Evolutionary conservation across 2,329 filamentous ascomycete species (phyloP).

Genomic region (Cordyceps militaris): DNA sequence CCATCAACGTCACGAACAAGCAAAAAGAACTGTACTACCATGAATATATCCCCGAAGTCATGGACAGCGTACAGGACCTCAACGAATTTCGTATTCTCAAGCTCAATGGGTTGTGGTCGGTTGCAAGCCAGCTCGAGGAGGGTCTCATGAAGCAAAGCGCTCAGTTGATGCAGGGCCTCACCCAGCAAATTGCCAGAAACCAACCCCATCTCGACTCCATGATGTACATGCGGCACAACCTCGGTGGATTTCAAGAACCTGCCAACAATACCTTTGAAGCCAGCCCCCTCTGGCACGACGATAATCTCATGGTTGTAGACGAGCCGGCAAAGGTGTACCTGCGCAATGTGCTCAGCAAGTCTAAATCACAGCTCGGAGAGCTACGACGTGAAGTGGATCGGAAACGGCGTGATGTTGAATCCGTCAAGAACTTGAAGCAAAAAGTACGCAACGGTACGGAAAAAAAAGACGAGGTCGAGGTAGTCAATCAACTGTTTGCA

Average conservation of each 20-base stretch:
- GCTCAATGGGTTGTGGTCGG: conserved; percentile 78
- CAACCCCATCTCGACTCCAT: conserved; percentile 85
- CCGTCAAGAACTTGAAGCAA: conserved; percentile 64
- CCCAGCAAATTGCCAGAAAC: conserved; percentile 79
- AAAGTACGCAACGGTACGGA: conserved; percentile 76
- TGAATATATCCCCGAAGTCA: conserved; percentile 87
- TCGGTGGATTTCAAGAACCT: conserved; percentile 74
- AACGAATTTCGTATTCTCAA: conserved; percentile 81
- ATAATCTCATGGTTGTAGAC: conserved; percentile 77
- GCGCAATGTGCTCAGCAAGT: conserved; percentile 85
- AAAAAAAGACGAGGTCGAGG: conserved; percentile 79
- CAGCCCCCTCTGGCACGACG: conserved; percentile 95
- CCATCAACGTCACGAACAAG: conserved; percentile 95
- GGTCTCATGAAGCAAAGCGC: conserved; percentile 68
- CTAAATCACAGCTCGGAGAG: conserved; percentile 75
- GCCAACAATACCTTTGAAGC: conserved; percentile 81
- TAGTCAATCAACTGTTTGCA: conserved; percentile 75
- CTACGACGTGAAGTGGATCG: conserved; percentile 77
- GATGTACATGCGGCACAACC: conserved; percentile 96
- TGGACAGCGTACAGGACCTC: conserved; percentile 90
- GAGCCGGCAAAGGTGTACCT: conserved; percentile 84
- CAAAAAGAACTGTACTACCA: conserved; percentile 97
- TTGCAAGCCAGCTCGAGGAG: conserved; percentile 74
- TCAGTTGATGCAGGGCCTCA: conserved; percentile 63
- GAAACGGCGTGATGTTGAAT: conserved; percentile 79